Base-by-base conservation (phyloP, 345 rosid species). In the Diplotaxis tenuifolia region DNA sequence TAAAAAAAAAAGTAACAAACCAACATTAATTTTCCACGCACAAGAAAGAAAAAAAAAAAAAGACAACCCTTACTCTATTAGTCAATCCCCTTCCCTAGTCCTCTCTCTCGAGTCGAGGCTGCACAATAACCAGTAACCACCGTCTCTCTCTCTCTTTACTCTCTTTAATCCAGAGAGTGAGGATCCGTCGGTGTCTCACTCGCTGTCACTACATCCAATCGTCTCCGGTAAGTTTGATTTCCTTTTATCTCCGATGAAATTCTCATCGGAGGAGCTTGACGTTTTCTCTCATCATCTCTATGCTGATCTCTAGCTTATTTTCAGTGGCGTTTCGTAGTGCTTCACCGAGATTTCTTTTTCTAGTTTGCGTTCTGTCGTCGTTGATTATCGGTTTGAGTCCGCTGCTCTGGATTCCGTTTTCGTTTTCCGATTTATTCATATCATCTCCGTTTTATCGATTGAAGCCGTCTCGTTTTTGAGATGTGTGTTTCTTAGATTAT, bases 121-220 rank as follows among this genome's bases (percentile, higher is more conserved):
- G 28, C 79, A 69, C 79, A 75, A 59, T 45, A 76, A 62, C 79
- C 71, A 75, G 65, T 45, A 76, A 62, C 79, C 71, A 62, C 75
- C 75, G 59, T 62, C 54, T 75, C 71, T 54, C 79, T 62, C 62
- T 55, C 28, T 25, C 19, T 45, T n/a, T n/a, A n/a, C 47, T 12
- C 15, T 40, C 15, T 40, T n/a, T n/a, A n/a, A 54, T n/a, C 28
- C 75, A 55, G 20, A 14, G 58, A 42, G 64, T 56, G 62, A 56
- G 71, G 79, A 76, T 76, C 61, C 71, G 59, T 76, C 67, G 71
- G 4, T 53, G 56, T 53, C 4, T 18, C 11, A 9, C 3, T 42
- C 59, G 45, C 75, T 54, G 6, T 20, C 75, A 62, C 71, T 62
- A 29, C 31, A 23, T 64, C 80, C 80, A 55, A 64, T 76, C 75